phyloP scores from a whole-genome alignment of 495 filamentous ascomycete species.

The Hypoxylon cercidicola region DNA sequence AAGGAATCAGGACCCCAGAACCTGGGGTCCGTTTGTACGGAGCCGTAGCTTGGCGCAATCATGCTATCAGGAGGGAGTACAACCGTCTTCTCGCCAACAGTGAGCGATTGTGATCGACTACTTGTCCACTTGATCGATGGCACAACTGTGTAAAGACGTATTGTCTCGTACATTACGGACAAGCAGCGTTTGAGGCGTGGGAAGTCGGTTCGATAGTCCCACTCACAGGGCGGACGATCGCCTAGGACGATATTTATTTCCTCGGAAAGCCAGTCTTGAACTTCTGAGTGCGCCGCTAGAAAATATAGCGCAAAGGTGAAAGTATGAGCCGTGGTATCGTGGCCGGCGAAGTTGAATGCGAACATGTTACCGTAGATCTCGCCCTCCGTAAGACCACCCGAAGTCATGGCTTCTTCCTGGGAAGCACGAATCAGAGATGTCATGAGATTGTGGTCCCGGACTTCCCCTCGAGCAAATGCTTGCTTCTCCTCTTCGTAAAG shows the following conservation, averaged over 20 bases:
- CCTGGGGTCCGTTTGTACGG: conserved; percentile 31
- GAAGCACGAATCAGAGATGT: conserved; percentile 31
- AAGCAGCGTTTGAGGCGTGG: conserved; percentile 54
- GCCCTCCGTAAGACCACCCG: conserved; percentile 32
- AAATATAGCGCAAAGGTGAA: conserved; percentile 59
- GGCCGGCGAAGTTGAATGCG: conserved; percentile 64
- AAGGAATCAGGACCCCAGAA: conserved; percentile 44
- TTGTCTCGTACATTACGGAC: conserved; percentile 58
- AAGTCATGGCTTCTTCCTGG: conserved; percentile 1
- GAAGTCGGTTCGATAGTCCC: conserved; percentile 53
- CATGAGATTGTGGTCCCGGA: conserved; percentile 22
- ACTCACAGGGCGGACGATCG: conserved; percentile 40
- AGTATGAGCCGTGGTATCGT: conserved; percentile 64
- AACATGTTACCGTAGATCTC: conserved; percentile 67
- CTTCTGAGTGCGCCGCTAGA: conserved; percentile 58
- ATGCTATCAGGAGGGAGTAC: conserved; percentile 28
- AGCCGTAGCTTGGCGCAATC: conserved; percentile 21
- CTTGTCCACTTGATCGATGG: conserved; percentile 52
- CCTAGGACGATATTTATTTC: conserved; percentile 36
- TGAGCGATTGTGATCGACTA: conserved; percentile 28
- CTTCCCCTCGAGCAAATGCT: conserved; percentile 9
- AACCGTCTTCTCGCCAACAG: conserved; percentile 17
- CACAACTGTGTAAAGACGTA: conserved; percentile 61
- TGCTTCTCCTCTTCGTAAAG: conserved; percentile 35
- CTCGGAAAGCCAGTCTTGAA: conserved; percentile 51